Evolutionary conservation across 2,329 filamentous ascomycete species (phyloP), one percentile per base, ranked within the genome.

Genomic region (Dothideomycetes sp.): DNA sequence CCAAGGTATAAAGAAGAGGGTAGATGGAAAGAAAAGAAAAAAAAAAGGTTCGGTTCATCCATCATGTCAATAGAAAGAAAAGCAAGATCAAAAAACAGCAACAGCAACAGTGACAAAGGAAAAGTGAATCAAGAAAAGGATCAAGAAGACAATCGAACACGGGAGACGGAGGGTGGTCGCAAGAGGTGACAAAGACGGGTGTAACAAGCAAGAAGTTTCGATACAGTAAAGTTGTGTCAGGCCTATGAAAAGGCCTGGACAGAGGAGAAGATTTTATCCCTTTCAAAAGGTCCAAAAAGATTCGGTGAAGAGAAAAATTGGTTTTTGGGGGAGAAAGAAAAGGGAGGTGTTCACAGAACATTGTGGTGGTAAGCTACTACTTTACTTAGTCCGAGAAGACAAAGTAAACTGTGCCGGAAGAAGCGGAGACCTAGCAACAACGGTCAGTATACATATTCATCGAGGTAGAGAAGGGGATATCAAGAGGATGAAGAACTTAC

Each of bases 401-500:
- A 54, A 67, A 71, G 46, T 61, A 67, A 40, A 69, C 71, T 20
- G 63, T 64, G 45, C 71, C 71, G 19, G 65, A 67, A 45, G 62
- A 55, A 43, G 72, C 58, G 45, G 67, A 58, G 42, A 71, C 68
- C 70, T 74, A 41, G 25, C 38, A 28, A n/a, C n/a, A 18, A 25
- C 30, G 33, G 36, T 54, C 36, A 52, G 50, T 44, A 39, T 11
- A 30, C 32, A 29, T n/a, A n/a, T n/a, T 13, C 11, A 24, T 6
- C 20, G 15, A 12, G 19, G 5, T 12, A 10, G n/a, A 11, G 5
- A 24, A 12, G 13, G 15, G 22, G 10, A 12, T 33, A 33, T 41
- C 4, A 24, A 12, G 13, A 19, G 22, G 10, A 12, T 33, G 33
- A 42, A 23, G 19, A 45, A 74, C 83, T 73, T 78, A 91, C 85